Base-by-base conservation (phyloP, 1,284 basidiomycete genomes). In the Abortiporus biennis region DNA sequence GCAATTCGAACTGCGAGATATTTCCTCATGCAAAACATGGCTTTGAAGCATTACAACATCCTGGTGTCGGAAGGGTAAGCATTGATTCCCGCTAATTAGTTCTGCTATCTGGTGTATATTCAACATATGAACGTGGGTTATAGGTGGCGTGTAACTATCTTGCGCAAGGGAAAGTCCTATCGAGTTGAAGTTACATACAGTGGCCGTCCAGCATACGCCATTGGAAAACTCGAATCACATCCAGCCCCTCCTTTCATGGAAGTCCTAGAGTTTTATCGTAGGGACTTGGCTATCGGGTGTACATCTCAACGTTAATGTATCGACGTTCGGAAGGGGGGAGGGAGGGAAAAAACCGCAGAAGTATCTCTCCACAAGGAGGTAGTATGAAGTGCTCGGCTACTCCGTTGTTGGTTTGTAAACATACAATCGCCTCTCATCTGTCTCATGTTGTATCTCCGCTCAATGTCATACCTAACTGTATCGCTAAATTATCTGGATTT, bases 111-210 rank as follows among this genome's bases (percentile, higher is more conserved):
- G 23, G 30, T 29, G 33, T 27, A 27, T 22, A 15, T 22, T 3
- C 24, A 6, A 39, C 19, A 3, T 16, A 15, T 6, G 25, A 17
- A 20, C 32, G 5, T 24, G n/a, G 43, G 31, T 38, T 19, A 6
- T 53, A 88, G 85, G 46, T 88, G 85, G 85, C 66, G 66, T 31
- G 55, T 85, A 37, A 85, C 81, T 8, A 62, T 80, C 24, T 68
- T 79, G 47, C 78, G 83, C 42, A 75, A 69, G 55, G 77, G 72
- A 38, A 77, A 77, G 50, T 63, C 64, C 22, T 66, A 79, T 59
- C 72, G 85, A 22, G 65, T 85, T 24, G 75, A 85, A 54, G 75
- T 89, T 20, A 70, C 72, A 47, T 88, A 89, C 59, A 70, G 59
- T 40, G 85, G 76, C 13, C 71, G 80, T 48, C 80, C 82, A 16